Conservation (phyloP, 257 asterid genomes). For the Jaltomata sinuosa region DNA sequence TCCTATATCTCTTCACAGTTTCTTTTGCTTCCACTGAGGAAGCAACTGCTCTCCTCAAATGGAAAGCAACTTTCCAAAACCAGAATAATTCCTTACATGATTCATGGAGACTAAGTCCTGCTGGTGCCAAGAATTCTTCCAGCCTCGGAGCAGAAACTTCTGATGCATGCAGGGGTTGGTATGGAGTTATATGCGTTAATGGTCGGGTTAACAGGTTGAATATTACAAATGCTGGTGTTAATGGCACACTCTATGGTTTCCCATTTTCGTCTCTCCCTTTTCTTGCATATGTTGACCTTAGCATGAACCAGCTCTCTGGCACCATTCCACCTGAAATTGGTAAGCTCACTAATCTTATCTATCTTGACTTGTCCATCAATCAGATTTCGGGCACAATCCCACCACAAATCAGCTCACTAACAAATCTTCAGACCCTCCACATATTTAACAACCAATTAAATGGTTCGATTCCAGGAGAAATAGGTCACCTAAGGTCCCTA, state of each 20-base stretch:
- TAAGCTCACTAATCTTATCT: background rate
- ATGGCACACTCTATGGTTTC: constrained; percentile 9
- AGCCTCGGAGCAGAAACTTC: too few relatives aligned
- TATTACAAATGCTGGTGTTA: background rate
- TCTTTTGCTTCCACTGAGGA: background rate
- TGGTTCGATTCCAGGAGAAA: background rate
- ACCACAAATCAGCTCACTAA: background rate
- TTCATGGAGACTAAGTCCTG: constrained; percentile 4
- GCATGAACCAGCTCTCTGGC: constrained; percentile 3
- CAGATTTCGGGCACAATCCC: too few relatives aligned
- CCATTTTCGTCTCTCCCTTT: constrained; percentile 15
- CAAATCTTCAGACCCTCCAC: too few relatives aligned
- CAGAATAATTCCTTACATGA: background rate
- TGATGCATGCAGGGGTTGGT: constrained; percentile 11
- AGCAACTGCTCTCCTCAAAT: constrained; percentile 8
- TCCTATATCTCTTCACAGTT: background rate
- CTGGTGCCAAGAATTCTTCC: too few relatives aligned
- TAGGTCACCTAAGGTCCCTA: background rate
- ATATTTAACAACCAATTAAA: too few relatives aligned
- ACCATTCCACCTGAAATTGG: background rate
- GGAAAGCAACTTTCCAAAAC: constrained; percentile 7
- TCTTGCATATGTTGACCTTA: constrained; percentile 12
- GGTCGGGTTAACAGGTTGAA: background rate
- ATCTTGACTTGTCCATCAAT: background rate
- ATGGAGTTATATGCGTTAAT: constrained; percentile 4